Base-by-base conservation (phyloP, 2,329 filamentous ascomycete genomes). In the Leptographium lundbergii region DNA sequence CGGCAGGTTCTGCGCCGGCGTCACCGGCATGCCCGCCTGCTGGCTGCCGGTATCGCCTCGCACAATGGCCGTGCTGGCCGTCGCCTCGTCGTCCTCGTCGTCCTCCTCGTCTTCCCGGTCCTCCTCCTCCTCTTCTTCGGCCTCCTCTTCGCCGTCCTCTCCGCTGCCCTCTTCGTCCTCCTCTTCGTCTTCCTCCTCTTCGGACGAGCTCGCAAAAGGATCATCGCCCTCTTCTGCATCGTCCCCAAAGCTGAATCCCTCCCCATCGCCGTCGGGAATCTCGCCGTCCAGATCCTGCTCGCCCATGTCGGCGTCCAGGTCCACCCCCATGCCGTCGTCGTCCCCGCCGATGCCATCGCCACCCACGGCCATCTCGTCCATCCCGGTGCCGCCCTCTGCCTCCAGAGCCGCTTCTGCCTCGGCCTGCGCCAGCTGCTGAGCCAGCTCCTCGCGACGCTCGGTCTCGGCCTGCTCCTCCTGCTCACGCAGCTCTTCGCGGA, bases 401-500 rank as follows among this genome's bases (percentile, higher is more conserved):
- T 89, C 67, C 17, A 61, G 60, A 0, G 59, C 62, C 1, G 60
- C 61, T 19, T 73, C 73, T 6, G 83, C 81, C 66, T 73, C 73
- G 9, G 83, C 81, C 66, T 89, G 83, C 25, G 87, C 87, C 51
- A 95, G 78, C 68, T 95, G 89, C 67, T 88, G 80, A 59, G 86
- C 82, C 5, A 86, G 73, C 66, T 83, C 81, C 69, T 91, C 88
- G 34, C 87, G 78, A 25, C 87, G 77, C 70, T 89, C 74, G 2
- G 87, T 81, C 67, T 88, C 85, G 62, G 88, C 82, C 61, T 91
- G 88, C 71, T 99, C 94, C 69, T 92, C 87, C 59, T 88, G 81
- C 75, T 99, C 94, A 13, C 88, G 82, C 64, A 86, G 84, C 74
- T 99, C 94, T 72, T 99, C 94, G 50, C 88, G 86, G 73, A 91